Evolutionary conservation across 2,329 filamentous ascomycete species (phyloP).

Genomic region (Penicillium sp.): DNA sequence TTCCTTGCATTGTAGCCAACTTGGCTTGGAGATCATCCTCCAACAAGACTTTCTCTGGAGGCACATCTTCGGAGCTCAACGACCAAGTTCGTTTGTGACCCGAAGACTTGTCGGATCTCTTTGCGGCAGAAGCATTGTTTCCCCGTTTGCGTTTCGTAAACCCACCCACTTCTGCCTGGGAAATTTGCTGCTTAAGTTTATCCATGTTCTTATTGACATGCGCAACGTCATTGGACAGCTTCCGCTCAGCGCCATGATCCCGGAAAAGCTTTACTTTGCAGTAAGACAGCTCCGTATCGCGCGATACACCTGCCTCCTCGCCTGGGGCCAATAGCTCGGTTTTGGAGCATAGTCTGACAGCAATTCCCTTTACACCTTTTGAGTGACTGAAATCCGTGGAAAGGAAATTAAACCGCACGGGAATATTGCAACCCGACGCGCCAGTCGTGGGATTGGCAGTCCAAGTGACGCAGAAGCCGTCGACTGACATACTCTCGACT

Average conservation of each 20-base stretch:
- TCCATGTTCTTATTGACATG: constrained; percentile 96
- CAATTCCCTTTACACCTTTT: too few species aligned
- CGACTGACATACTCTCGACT: constrained; percentile 71
- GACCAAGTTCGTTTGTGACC: constrained; percentile 96
- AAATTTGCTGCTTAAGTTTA: constrained; percentile 87
- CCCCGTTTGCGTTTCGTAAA: constrained; percentile 53
- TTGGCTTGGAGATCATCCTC: constrained; percentile 42
- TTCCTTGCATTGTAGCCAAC: constrained; percentile 38
- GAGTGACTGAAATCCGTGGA: constrained; percentile 98
- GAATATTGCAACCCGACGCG: constrained; percentile 67
- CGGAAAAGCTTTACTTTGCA: constrained; percentile 97
- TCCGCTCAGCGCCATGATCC: constrained; percentile 89
- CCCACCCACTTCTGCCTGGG: constrained; percentile 58
- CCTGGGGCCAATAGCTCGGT: too few species aligned
- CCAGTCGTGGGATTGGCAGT: constrained; percentile 59
- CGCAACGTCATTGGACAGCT: constrained; percentile 85
- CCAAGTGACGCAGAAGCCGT: constrained; percentile 89
- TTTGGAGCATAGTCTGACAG: too few species aligned
- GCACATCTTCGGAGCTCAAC: constrained; percentile 60
- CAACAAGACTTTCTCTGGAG: constrained; percentile 34
- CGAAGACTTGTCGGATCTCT: constrained; percentile 53
- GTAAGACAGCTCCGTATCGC: constrained; percentile 67
- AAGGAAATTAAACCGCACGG: constrained; percentile 93
- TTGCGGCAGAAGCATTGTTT: constrained; percentile 44
- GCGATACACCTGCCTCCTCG: constrained; percentile 23